phyloP scores from a whole-genome alignment of 768 basidiomycete genomes.

The Suillus brevipes region DNA sequence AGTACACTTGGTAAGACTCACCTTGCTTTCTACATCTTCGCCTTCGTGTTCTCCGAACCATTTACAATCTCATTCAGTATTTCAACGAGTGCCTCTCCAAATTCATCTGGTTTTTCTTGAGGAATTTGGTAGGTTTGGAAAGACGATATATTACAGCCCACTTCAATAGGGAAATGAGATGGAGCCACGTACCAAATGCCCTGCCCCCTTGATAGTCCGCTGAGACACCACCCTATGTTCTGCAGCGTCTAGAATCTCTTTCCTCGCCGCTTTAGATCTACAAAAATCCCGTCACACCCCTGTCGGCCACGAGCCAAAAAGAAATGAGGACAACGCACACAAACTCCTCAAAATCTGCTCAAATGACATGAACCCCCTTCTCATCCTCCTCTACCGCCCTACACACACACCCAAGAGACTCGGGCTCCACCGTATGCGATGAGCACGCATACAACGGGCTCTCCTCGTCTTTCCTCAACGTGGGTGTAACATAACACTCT shows the following conservation, averaged over 20 bases:
- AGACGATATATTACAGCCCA: neutral
- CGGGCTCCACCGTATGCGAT: conserved; percentile 28
- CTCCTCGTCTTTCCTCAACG: conserved; percentile 32
- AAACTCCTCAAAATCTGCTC: conserved; percentile 33
- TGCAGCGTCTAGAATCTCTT: conserved; percentile 31
- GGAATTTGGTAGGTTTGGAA: conserved; percentile 19
- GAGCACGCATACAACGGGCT: conserved; percentile 24
- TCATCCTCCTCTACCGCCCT: conserved; percentile 13
- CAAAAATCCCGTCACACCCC: neutral
- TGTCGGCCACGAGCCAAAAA: neutral
- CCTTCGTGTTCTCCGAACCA: neutral
- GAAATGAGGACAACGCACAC: conserved; percentile 17
- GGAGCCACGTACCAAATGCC: conserved; percentile 27
- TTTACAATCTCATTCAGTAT: conserved; percentile 14
- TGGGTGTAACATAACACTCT: conserved; percentile 21
- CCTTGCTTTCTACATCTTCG: neutral
- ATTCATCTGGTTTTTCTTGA: conserved; percentile 30
- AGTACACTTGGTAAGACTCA: neutral
- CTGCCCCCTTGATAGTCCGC: conserved; percentile 26
- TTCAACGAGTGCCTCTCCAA: conserved; percentile 28
- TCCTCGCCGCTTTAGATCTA: conserved; percentile 28
- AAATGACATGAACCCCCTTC: conserved; percentile 27
- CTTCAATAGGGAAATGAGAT: neutral
- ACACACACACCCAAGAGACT: conserved; percentile 22
- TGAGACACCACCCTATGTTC: conserved; percentile 21